Evolutionary conservation across 306 rosid genomes (phyloP).

Genomic region (Fragaria nilgerrensis): DNA sequence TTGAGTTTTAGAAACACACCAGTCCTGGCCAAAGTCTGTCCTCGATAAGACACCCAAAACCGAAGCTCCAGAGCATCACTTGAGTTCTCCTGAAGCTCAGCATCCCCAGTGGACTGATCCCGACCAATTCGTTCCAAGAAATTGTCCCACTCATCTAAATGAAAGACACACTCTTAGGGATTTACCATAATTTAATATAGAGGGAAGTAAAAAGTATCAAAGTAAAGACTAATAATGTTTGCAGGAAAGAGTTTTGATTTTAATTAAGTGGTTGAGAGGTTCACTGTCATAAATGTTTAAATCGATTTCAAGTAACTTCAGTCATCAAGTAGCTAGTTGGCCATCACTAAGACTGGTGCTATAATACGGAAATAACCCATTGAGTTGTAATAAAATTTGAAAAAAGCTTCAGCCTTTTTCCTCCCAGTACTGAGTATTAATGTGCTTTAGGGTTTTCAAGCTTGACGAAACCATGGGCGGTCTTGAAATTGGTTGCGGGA

Average conservation of each 20-base stretch:
- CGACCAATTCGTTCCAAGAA: conserved; percentile 92
- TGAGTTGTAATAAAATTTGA: neutral
- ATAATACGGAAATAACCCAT: neutral
- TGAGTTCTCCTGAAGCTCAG: conserved; percentile 67
- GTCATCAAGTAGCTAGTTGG: neutral
- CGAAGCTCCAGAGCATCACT: conserved; percentile 90
- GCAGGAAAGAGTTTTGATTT: neutral
- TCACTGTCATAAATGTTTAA: neutral
- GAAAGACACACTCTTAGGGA: conserved; percentile 10
- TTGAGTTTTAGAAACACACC: conserved; percentile 42
- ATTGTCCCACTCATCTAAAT: conserved; percentile 90
- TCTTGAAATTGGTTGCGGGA: neutral
- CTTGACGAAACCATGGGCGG: neutral
- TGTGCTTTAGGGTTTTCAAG: neutral
- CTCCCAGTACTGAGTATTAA: neutral
- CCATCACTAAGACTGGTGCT: neutral
- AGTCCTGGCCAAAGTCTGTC: conserved; percentile 98
- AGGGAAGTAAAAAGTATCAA: neutral
- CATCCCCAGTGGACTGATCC: conserved; percentile 61
- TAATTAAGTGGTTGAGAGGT: neutral
- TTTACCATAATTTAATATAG: neutral
- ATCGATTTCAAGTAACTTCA: neutral
- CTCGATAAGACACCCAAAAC: conserved; percentile 93
- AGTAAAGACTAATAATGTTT: neutral
- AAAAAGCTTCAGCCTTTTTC: neutral